Conservation (phyloP, 805 yeast genomes). For the Nematodospora valgi region DNA sequence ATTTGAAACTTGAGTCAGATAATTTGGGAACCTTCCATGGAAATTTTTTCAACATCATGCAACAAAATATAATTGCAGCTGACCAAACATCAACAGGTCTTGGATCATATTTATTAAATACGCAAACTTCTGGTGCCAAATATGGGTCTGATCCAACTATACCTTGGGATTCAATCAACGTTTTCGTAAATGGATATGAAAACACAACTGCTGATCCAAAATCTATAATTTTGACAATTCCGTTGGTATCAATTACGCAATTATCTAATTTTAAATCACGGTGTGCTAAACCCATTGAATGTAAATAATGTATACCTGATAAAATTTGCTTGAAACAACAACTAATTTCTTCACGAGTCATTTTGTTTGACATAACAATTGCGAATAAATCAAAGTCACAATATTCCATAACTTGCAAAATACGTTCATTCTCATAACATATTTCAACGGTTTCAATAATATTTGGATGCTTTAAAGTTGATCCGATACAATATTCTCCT, state of each 20-base stretch:
- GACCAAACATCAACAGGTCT: conserved; percentile 83
- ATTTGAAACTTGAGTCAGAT: conserved; percentile 65
- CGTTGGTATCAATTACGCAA: conserved; percentile 72
- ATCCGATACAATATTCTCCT: conserved; percentile 85
- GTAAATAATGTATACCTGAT: conserved; percentile 70
- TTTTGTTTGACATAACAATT: conserved; percentile 80
- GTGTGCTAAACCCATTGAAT: conserved; percentile 77
- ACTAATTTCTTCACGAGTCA: conserved; percentile 78
- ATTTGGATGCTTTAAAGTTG: conserved; percentile 78
- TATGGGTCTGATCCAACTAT: conserved; percentile 86
- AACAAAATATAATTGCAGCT: conserved; percentile 77
- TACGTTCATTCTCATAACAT: conserved; percentile 67
- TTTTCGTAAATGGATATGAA: conserved; percentile 68
- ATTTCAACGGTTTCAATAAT: conserved; percentile 75
- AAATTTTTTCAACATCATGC: conserved; percentile 80
- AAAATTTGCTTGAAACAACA: conserved; percentile 76
- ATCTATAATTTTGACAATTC: conserved; percentile 75
- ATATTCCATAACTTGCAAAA: conserved; percentile 90
- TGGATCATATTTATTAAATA: conserved; percentile 61
- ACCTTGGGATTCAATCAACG: conserved; percentile 62
- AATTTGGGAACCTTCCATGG: conserved; percentile 84
- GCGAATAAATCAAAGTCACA: conserved; percentile 85
- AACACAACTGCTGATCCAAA: conserved; percentile 84
- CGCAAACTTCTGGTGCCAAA: conserved; percentile 77
- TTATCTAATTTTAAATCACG: conserved; percentile 80